Evolutionary conservation across 2,329 filamentous ascomycete genomes (phyloP), one percentile per base, ranked within the genome.

Genomic region (Botrytis galanthina): DNA sequence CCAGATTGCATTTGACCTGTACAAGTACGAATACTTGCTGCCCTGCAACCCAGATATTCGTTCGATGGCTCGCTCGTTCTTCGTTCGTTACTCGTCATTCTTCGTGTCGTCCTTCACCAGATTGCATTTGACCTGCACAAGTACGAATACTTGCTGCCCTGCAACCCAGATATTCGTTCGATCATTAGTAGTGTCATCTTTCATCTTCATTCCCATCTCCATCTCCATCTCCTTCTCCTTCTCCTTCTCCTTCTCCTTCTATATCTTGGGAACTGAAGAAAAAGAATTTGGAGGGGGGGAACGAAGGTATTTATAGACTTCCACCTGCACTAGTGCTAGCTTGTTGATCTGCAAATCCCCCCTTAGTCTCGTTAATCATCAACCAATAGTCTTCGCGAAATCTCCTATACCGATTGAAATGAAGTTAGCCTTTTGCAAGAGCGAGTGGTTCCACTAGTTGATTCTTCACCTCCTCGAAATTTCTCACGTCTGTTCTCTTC

Each of bases 251-350:
- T 39, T 10, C 37, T 39, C 1, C 9, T 39, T 9, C 12, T 39
- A 9, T 14, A 26, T n/a, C 10, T 5, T 51, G 10, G 26, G 10
- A n/a, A 0, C 1, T 2, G 0, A 0, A 22, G 7, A n/a, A n/a
- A 51, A 14, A 5, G 18, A 29, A 7, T 16, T 16, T 5, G 12
- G 14, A 4, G 22, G 22, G 14, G 29, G 63, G 10, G 35, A 8
- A 22, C 5, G 29, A 2, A 5, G 4, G 4, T 22, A 32, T 8
- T 37, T 29, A 29, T 63, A 42, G 37, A 10, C 32, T 51, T 66
- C 16, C 1, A 3, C 20, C 16, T 29, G 6, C 29, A 5, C 44
- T 51, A 66, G 22, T n/a, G 5, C 7, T 51, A 39, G 35, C 18
- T 57, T 54, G 26, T 26, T 42, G 35, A 42, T 32, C 26, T 2